Evolutionary conservation across 257 asterid genomes (phyloP), one percentile per base, ranked within the genome.

Genomic region (Solanum habrochaites): DNA sequence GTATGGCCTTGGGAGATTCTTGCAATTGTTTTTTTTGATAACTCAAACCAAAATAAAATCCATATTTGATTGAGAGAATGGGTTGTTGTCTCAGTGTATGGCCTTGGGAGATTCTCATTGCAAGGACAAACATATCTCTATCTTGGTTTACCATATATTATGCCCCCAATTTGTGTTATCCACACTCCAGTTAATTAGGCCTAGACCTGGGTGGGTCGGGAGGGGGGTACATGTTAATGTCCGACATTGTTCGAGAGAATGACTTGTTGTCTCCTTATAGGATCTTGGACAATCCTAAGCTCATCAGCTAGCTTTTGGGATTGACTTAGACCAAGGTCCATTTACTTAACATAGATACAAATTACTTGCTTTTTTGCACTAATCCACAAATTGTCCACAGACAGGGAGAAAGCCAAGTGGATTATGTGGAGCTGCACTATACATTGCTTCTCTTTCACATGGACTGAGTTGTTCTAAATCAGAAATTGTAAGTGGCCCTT

Each of bases 321-420:
- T 78, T 78, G 83, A 78, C 29, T 77, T 43, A 29, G 83, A 78
- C 15, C n/a, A 25, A 78, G 64, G 83, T 78, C 39, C 64, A 27
- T 25, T 78, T 45, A 4, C 64, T 43, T 78, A 78, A 43, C 64
- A 78, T 25, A 78, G 40, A 78, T 27, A 45, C 42, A 71, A 71
- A 20, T 35, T 43, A 71, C 80, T 45, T 72, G 21, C 25, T 23
- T 62, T 85, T 43, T 77, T 56, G 37, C 75, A 78, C 75, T 78
- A 37, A 80, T 80, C 67, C 18, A 32, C 89, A 72, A 88, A 88
- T 88, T 86, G 67, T 77, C 83, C 84, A 83, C 93, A 96, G 98
- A 96, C 98, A 74, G 99, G 99, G 85, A 95, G 98, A 91, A 96
- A 96, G 88, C 99, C 98, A 21, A 94, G 98, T 92, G 99, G 98